These are phyloP conservation scores for Fusarium sp. DNA, from an alignment of 2,329 filamentous ascomycete genomes.

Conservation along the genomic window DNA sequence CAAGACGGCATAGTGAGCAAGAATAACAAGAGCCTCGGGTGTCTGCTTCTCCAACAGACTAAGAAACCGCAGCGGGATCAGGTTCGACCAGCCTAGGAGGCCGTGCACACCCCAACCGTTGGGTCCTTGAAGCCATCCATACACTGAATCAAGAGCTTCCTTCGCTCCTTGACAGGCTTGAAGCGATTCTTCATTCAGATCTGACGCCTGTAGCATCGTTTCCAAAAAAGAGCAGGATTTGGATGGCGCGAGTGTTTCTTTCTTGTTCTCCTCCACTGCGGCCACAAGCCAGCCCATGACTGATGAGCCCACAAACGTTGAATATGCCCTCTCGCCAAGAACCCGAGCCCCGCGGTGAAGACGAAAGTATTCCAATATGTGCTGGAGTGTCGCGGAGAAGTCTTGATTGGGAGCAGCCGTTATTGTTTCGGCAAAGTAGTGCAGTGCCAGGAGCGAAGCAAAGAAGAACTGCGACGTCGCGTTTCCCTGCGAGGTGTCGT, in stretches of 20 bases:
- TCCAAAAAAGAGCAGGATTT: neutral
- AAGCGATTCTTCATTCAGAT: conserved; percentile 2
- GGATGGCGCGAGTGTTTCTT: neutral
- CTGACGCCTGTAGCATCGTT: conserved; percentile 8
- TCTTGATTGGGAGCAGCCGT: neutral
- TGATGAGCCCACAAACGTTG: neutral
- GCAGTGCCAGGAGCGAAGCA: conserved; percentile 14
- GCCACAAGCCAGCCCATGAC: neutral
- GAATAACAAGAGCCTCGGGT: conserved; percentile 23
- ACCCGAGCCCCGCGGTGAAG: conserved; percentile 17
- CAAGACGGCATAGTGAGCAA: conserved; percentile 10
- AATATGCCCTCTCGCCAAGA: neutral
- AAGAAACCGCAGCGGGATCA: conserved; percentile 3
- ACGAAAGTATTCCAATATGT: conserved; percentile 11
- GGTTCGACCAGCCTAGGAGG: conserved; percentile 7
- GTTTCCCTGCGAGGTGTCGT: conserved; percentile 4
- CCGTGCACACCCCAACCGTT: conserved; percentile 8
- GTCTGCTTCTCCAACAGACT: conserved; percentile 10
- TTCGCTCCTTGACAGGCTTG: neutral
- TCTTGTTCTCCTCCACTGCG: neutral
- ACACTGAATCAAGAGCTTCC: neutral
- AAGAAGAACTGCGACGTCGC: conserved; percentile 22
- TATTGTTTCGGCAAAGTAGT: conserved; percentile 20
- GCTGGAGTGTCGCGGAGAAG: neutral
- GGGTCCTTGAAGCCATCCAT: neutral